Percentiles rank a stretch among this genome's conserved stretches.
These are phyloP conservation scores for Boletus rex-veris DNA, from an alignment of 768 basidiomycete species.

Conservation along the genomic window DNA sequence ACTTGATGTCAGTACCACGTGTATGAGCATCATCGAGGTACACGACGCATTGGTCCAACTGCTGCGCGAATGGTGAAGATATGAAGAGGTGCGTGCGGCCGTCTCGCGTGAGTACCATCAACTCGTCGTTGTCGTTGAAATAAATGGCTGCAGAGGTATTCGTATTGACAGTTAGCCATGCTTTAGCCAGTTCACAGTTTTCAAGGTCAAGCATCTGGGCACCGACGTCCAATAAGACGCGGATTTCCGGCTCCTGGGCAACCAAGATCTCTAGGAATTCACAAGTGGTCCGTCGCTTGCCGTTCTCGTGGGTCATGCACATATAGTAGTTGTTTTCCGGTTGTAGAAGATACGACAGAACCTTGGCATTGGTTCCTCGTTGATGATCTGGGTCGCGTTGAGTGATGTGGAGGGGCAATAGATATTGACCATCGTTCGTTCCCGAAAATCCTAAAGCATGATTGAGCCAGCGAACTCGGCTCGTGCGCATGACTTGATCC, in stretches of 20 bases:
- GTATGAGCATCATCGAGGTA: slow-evolving; percentile 42
- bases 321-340: slow-evolving; percentile 19
- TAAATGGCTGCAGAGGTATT: slow-evolving; percentile 29
- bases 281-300: slow-evolving; percentile 12
- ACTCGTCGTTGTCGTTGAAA: slow-evolving; percentile 31
- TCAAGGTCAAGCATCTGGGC: slow-evolving; percentile 53
- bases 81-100: slow-evolving; percentile 27
- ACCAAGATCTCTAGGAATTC: slow-evolving; percentile 32
- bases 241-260: slow-evolving; percentile 35
- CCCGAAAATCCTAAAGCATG: slow-evolving; percentile 34
- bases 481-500: not conserved
- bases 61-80: slow-evolving; percentile 33
- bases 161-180: slow-evolving; percentile 37
- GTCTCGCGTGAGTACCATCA: slow-evolving; percentile 30
- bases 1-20: slow-evolving; percentile 38
- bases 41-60: slow-evolving; percentile 34
- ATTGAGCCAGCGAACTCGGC: not conserved
- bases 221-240: slow-evolving; percentile 52
- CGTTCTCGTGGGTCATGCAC: slow-evolving; percentile 4
- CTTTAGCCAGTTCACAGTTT: slow-evolving; percentile 37
- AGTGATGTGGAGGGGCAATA: slow-evolving; percentile 33
- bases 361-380: slow-evolving; percentile 44
- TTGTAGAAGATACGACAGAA: slow-evolving; percentile 29
- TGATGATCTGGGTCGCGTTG: slow-evolving; percentile 29
- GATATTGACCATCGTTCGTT: slow-evolving; percentile 39